Evolutionary conservation across 2,329 filamentous ascomycete species (phyloP).

Genomic region (Aureobasidium sp.): DNA sequence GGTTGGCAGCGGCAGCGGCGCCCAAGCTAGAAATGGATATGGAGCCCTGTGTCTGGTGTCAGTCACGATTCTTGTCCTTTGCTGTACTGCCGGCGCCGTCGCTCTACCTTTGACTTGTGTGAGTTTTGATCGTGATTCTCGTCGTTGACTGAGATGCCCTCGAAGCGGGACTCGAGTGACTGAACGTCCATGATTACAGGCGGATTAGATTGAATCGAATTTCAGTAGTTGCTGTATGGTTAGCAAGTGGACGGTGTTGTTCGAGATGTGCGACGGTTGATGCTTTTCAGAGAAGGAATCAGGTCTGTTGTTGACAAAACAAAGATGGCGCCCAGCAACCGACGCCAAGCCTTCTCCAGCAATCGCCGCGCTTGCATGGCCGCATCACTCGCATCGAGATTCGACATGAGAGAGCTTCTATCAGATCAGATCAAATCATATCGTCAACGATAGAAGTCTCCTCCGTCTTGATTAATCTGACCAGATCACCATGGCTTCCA

Average conservation of each 20-base stretch:
- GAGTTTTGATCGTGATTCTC: conserved; percentile 62
- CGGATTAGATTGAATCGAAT: not conserved
- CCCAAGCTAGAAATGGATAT: conserved; percentile 43
- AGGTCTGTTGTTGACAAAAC: conserved; percentile 12
- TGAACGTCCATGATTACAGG: conserved; percentile 58
- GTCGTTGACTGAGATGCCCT: conserved; percentile 82
- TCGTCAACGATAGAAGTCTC: not conserved
- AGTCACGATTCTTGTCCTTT: not conserved
- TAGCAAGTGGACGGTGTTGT: not conserved
- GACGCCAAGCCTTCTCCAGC: not conserved
- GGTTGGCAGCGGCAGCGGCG: conserved; percentile 41
- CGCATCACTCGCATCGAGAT: not conserved
- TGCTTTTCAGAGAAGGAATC: not conserved
- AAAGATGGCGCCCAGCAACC: conserved; percentile 11
- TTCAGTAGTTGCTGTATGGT: not conserved
- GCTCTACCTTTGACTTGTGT: conserved; percentile 68
- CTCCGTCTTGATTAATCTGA: not conserved
- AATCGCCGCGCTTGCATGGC: not conserved
- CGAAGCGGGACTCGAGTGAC: conserved; percentile 77
- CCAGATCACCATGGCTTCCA: conserved; percentile 46
- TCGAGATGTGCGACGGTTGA: not conserved
- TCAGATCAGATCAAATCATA: not conserved
- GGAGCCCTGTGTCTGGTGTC: conserved; percentile 34
- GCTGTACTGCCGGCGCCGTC: not conserved
- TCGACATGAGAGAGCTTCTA: not conserved